These are phyloP conservation scores for Kwoniella dejecticola DNA, from an alignment of 768 basidiomycete genomes.

Conservation along the genomic window DNA sequence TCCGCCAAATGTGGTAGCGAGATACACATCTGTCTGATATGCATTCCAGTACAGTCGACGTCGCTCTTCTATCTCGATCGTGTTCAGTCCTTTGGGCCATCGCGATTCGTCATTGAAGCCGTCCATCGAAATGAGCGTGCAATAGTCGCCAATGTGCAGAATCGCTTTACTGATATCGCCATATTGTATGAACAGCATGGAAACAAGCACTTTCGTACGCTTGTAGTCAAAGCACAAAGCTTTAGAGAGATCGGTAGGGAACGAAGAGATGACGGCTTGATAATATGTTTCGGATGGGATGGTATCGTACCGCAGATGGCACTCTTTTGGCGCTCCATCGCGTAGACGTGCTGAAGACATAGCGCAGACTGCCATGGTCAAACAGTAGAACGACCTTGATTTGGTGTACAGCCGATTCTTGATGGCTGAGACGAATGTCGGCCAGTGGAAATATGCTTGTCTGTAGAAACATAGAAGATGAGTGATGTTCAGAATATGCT, in stretches of 20 bases:
- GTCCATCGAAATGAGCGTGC: constrained; percentile 32
- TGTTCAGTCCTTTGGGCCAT: constrained; percentile 36
- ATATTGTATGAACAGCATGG: constrained; percentile 42
- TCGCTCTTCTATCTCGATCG: constrained; percentile 41
- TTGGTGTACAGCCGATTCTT: constrained; percentile 16
- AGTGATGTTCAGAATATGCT: too few relatives aligned
- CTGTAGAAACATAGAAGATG: neutral
- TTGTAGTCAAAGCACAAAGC: constrained; percentile 42
- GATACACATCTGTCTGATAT: constrained; percentile 43
- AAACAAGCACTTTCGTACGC: constrained; percentile 36
- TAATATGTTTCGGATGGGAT: constrained; percentile 36
- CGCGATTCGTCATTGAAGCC: constrained; percentile 42
- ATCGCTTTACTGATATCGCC: constrained; percentile 28
- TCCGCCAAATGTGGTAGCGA: constrained; percentile 41
- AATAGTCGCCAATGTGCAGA: constrained; percentile 38
- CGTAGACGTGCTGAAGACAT: constrained; percentile 21
- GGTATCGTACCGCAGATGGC: neutral
- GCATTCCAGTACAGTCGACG: constrained; percentile 47
- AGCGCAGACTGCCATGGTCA: constrained; percentile 30
- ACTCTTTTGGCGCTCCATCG: constrained; percentile 18
- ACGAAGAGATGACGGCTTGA: constrained; percentile 24
- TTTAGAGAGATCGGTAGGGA: constrained; percentile 28
- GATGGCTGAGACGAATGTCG: constrained; percentile 22
- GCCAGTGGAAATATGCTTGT: constrained; percentile 35
- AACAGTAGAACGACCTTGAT: constrained; percentile 19